Conservation (phyloP, 768 basidiomycete species). For the Suillus fuscotomentosus region DNA sequence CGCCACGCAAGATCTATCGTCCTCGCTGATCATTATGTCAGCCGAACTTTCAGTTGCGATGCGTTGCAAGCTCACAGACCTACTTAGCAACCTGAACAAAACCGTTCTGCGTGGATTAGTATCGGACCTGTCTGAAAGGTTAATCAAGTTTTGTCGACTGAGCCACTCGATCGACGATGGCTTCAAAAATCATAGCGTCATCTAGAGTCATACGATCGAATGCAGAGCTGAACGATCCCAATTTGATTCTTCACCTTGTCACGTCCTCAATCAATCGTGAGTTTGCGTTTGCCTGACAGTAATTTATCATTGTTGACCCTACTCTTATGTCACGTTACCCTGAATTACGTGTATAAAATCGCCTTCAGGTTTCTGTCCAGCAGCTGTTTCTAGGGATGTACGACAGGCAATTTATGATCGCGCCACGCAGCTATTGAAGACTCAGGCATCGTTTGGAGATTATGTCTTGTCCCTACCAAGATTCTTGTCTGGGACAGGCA, state of each 20-base stretch:
- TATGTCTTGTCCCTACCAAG: background rate
- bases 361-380: background rate
- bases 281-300: background rate
- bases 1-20: background rate
- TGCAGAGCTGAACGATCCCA: background rate
- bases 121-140: background rate
- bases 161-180: background rate
- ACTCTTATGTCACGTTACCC: background rate
- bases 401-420: background rate
- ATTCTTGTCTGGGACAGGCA: background rate
- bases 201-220: background rate
- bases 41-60: background rate
- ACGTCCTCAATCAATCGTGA: background rate
- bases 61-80: background rate
- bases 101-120: background rate
- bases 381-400: background rate
- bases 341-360: background rate
- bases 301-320: background rate
- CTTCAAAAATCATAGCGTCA: background rate
- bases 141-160: background rate
- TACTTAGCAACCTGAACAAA: background rate
- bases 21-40: background rate
- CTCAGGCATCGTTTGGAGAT: background rate
- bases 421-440: background rate
- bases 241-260: background rate